These are phyloP conservation scores for Thuidium tamariscinum DNA, from an alignment of 225 moss, liverwort and hornwort genomes.

Conservation along the genomic window DNA sequence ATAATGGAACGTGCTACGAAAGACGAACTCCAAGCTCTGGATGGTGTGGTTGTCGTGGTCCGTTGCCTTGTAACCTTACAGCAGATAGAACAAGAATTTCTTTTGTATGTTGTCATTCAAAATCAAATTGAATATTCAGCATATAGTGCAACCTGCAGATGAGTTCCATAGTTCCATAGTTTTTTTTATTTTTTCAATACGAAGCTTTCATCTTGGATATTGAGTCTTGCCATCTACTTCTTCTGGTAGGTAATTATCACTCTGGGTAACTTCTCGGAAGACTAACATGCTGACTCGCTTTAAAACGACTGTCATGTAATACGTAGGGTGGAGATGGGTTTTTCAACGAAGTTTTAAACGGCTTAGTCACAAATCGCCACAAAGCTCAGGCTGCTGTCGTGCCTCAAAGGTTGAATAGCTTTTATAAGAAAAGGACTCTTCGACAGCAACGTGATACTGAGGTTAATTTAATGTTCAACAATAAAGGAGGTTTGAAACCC, in stretches of 20 bases:
- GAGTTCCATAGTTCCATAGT: neutral
- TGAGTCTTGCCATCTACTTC: neutral
- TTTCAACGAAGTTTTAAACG: conserved; percentile 92
- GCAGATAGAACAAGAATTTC: neutral
- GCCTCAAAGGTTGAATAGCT: conserved; percentile 46
- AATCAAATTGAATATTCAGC: neutral
- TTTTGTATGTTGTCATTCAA: neutral
- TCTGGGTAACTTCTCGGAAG: neutral
- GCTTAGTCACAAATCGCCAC: conserved; percentile 73
- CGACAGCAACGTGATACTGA: conserved; percentile 17
- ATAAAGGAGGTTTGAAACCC: conserved; percentile 28
- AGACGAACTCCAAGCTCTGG: conserved; percentile 57
- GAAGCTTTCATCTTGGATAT: neutral
- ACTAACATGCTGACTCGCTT: neutral
- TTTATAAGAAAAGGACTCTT: conserved; percentile 37
- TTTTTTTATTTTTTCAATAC: neutral
- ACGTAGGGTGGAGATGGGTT: conserved; percentile 92
- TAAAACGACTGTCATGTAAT: neutral
- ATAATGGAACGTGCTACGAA: conserved; percentile 48
- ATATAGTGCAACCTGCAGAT: neutral
- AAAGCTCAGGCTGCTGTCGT: conserved; percentile 48
- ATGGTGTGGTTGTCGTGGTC: conserved; percentile 91
- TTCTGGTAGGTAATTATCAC: neutral
- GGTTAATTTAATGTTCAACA: conserved; percentile 1
- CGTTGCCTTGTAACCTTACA: neutral